Evolutionary conservation across 2,329 filamentous ascomycete genomes (phyloP).

Genomic region (Zymoseptoria brevis): DNA sequence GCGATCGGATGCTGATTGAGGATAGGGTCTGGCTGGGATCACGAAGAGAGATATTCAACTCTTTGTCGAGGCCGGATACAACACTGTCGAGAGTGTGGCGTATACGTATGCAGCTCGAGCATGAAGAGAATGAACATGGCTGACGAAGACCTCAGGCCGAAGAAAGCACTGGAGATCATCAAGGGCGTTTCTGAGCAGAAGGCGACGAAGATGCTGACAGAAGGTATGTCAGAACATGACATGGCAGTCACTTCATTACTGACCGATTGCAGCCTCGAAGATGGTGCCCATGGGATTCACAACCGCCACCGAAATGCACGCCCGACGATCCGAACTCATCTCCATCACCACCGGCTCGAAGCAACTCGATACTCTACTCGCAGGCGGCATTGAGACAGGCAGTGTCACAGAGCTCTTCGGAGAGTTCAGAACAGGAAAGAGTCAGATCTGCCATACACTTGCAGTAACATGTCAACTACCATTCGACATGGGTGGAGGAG

Average conservation of each 20-base stretch:
- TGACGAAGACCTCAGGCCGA: conserved; percentile 44
- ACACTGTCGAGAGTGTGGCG: conserved; percentile 91
- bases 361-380: conserved; percentile 88
- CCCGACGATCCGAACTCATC: conserved; percentile 89
- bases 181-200: conserved; percentile 98
- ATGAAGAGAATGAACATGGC: conserved; percentile 2
- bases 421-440: conserved; percentile 96
- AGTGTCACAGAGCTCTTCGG: conserved; percentile 98
- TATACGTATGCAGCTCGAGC: conserved; percentile 57
- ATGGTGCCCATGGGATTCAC: conserved; percentile 98
- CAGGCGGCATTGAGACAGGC: conserved; percentile 91
- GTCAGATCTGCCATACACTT: conserved; percentile 96
- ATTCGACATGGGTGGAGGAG: conserved; percentile 97
- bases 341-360: conserved; percentile 98
- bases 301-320: conserved; percentile 98
- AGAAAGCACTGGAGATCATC: conserved; percentile 78
- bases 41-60: conserved; percentile 95
- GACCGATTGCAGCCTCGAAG: conserved; percentile 62
- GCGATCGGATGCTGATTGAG: conserved; percentile 8
- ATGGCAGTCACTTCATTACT: neutral
- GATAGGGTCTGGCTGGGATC: conserved; percentile 75
- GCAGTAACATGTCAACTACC: conserved; percentile 95
- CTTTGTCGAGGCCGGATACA: conserved; percentile 82
- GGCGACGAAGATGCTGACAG: conserved; percentile 78
- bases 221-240: conserved; percentile 50